Base-by-base conservation (phyloP, 495 filamentous ascomycete species). In the Diplogelasinospora grovesii region DNA sequence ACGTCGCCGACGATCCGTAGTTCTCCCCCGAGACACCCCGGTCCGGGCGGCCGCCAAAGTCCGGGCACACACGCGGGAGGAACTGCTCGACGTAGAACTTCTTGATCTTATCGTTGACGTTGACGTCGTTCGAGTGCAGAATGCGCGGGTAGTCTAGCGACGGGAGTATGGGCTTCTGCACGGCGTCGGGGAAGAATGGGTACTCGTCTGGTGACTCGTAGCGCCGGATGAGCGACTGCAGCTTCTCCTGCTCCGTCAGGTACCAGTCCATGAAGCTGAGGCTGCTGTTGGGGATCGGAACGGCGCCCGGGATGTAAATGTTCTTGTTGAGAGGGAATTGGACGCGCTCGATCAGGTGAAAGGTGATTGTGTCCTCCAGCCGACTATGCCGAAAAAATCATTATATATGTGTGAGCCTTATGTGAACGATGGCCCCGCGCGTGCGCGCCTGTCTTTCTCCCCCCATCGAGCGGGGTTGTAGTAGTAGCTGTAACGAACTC, bases 121-220 rank as follows among this genome's bases (percentile, higher is more conserved):
- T 89, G 51, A 99, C 87, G 59, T 82, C 69, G 68, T 97, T 99
- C 19, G 78, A 73, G 65, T 96, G 83, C n/a, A 99, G 75, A 48
- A 97, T 88, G 54, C 74, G 69, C 0, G 93, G 93, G 71, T 97
- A 99, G 56, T 84, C 52, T 25, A 99, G 74, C n/a, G 87, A 84
- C 35, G 83, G 76, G 2, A 99, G 73, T 39, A 99, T 82, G 7
- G 92, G 89, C 29, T 71, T 69, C 54, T 88, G 78, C 13, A 96
- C 68, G 4, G 73, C 80, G 7, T 85, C 79, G 2, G 87, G 86
- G 70, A 96, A 99, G 80, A 96, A 99, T 9, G 93, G 84, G 63
- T 96, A 92, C 66, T 99, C 92, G 68, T 99, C 93, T 8, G 92
- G 93, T 8, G 88, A 83, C 60, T 97, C 78, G 70, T 86, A 99